phyloP scores from a whole-genome alignment of 176 grass and related monocot genomes.

The Aechmea fasciata region DNA sequence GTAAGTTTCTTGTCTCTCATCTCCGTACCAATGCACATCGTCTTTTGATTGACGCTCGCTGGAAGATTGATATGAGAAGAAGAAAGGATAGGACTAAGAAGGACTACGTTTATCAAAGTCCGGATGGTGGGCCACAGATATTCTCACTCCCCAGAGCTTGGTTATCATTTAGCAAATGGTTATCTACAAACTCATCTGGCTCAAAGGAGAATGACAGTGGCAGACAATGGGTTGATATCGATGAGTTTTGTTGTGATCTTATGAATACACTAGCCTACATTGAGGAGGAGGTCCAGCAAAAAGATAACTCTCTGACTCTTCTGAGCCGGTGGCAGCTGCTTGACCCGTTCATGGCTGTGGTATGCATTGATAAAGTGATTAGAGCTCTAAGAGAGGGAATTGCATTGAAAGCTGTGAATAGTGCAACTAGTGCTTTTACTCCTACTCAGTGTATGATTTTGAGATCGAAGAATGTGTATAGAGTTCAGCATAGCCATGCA shows the following conservation, averaged over 20 bases:
- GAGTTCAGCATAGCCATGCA: constrained; percentile 6
- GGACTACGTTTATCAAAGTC: constrained; percentile 26
- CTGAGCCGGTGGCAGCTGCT: constrained; percentile 53
- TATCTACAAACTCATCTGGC: constrained; percentile 23
- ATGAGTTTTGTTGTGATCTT: constrained; percentile 60
- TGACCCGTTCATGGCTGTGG: constrained; percentile 71
- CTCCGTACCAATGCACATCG: constrained; percentile 64
- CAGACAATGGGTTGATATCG: constrained; percentile 43
- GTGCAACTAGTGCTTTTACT: constrained; percentile 32
- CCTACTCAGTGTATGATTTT: constrained; percentile 12
- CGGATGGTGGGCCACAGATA: constrained; percentile 25
- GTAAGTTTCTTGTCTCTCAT: constrained; percentile 40
- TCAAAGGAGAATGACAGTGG: constrained; percentile 31
- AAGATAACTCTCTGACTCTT: constrained; percentile 35
- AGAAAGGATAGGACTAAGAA: constrained; percentile 37
- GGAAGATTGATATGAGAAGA: constrained; percentile 40
- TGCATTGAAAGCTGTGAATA: constrained; percentile 58
- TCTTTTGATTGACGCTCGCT: constrained; percentile 59
- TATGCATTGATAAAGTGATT: constrained; percentile 48
- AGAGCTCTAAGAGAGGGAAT: constrained; percentile 30
- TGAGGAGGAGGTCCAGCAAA: constrained; percentile 32
- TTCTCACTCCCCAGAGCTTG: constrained; percentile 66
- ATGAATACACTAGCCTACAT: constrained; percentile 36
- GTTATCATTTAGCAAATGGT: constrained; percentile 56
- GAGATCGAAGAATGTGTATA: constrained; percentile 13